Base-by-base conservation (phyloP, 1,139 yeast genomes). In the Saccharomyces hybrid region DNA sequence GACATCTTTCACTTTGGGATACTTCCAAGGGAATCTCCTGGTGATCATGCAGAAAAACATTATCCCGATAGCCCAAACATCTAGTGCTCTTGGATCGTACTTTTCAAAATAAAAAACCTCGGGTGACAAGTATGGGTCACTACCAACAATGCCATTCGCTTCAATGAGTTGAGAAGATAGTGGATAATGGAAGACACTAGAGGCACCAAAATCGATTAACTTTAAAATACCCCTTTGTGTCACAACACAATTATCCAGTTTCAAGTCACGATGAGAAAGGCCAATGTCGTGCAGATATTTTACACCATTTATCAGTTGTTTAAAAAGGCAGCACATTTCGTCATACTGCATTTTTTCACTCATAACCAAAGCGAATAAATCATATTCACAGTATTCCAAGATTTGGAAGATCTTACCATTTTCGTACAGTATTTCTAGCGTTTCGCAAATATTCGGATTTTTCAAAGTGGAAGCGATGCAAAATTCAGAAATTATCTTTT, bases 51-150 rank as follows among this genome's bases (percentile, higher is more conserved):
- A 91, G 71, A 97, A 88, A 69, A 86, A 91, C 42, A 91, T 89
- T 50, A 91, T 89, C 1, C 96, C 97, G 55, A 86, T 76, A 1
- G 97, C 88, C 98, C 98, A 91, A 53, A 91, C 76, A 71, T 91
- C 98, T 11, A 89, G 95, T 0, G 91, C 88, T 63, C 87, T 87
- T 1, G 98, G 97, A 68, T 90, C 95, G 68, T 90, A 91, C 28
- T 84, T 80, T 51, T 81, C 78, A 56, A 78, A 79, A 11, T 71
- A 65, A 62, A 91, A 78, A 19, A 90, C 96, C 69, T 91, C 98
- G 0, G 98, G 98, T 1, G 98, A 97, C 66, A 91, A 78, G 68
- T 91, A 91, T 2, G 98, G 98, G 71, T 91, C 98, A 2, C 96
- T 88, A 1, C 98, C 98, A 54, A 90, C 96, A 55, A 91, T 84